A percentile compares a stretch with the other conserved stretches of the same genome.
These are phyloP conservation scores for Neophaeococcomyces aloes DNA, from an alignment of 2,329 filamentous ascomycete genomes.

Conservation along the genomic window DNA sequence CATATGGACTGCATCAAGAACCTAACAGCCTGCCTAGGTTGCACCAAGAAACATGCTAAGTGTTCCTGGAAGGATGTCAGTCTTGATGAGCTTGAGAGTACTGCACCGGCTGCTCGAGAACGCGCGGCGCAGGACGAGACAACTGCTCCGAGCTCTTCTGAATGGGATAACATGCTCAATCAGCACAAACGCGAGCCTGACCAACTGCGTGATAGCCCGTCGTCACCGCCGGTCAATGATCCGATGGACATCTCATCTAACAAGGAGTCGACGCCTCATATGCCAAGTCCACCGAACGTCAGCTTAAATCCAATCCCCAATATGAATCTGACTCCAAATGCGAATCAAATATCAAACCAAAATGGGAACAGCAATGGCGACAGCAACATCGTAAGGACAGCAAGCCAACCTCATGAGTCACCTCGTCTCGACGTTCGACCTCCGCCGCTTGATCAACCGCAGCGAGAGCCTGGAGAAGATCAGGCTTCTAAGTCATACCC, in stretches of 20 bases:
- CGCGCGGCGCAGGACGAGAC: slow-evolving; percentile 1
- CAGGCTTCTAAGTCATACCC: not conserved
- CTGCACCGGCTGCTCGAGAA: slow-evolving; percentile 4
- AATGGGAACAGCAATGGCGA: not conserved
- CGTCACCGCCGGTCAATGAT: not conserved
- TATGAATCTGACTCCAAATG: not conserved
- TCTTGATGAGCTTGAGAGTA: slow-evolving; percentile 50
- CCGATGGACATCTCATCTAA: slow-evolving; percentile 3
- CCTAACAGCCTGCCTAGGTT: slow-evolving; percentile 73
- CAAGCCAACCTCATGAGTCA: slow-evolving; percentile 7
- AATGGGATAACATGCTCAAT: slow-evolving; percentile 8
- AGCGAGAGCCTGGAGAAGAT: slow-evolving; percentile 16
- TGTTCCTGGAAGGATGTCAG: slow-evolving; percentile 77
- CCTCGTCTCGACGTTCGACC: slow-evolving; percentile 20
- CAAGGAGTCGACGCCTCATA: slow-evolving; percentile 2
- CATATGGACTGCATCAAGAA: slow-evolving; percentile 78
- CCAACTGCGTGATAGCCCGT: not conserved
- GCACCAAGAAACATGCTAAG: slow-evolving; percentile 82
- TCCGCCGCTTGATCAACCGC: slow-evolving; percentile 16
- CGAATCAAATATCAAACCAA: no score
- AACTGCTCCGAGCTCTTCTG: slow-evolving; percentile 1
- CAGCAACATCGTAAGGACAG: not conserved
- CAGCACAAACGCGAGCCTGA: slow-evolving; percentile 4
- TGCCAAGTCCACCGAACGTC: slow-evolving; percentile 1
- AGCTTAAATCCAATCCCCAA: no score